Base-by-base conservation (phyloP, 306 rosid genomes). In the Corylus avellana region DNA sequence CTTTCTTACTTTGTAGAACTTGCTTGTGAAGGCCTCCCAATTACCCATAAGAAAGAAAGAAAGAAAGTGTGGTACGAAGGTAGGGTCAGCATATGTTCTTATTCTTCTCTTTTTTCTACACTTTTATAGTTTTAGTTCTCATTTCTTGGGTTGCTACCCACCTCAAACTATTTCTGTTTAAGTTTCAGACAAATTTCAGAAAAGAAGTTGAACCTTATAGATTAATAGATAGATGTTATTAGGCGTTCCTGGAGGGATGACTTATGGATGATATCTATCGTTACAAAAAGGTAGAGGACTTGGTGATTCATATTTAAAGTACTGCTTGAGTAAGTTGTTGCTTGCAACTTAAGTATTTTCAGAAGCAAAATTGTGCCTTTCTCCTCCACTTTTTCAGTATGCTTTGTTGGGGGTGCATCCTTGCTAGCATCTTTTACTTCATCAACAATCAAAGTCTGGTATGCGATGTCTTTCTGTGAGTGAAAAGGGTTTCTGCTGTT, bases 1-100 rank as follows among this genome's bases (percentile, higher is more conserved):
- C 39, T 76, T 94, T 93, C 93, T 88, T 93, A 88, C 94, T 89
- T 88, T 13, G 96, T 91, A 91, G 97, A 89, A 93, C 96, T 84
- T 92, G 3, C 81, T 72, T 27, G 89, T 0, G 97, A 89, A 83
- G 93, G 96, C 93, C 97, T 93, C 97, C 91, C 87, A 57, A 4
- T 1, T 6, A 1, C 27, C 78, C 66, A 61, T 29, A 4, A 4
- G 4, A 39, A 39, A 6, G 7, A 42, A 42, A 42, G 6, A 42
- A 5, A 42, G 0, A 42, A 42, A 42, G 1, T 5, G 7, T 42
- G 8, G 8, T 42, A 42, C 8, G 8, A 42, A 42, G 46, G 7
- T 42, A 11, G 42, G 20, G n/a, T 32, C 10, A 6, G 70, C 8
- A 63, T 63, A 63, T 13, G 44, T 13, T 63, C 42, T 32, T 14